A percentile compares a stretch with the other conserved stretches of the same genome.
Evolutionary conservation across 2,329 filamentous ascomycete species (phyloP).

Genomic region (Ciborinia camelliae): DNA sequence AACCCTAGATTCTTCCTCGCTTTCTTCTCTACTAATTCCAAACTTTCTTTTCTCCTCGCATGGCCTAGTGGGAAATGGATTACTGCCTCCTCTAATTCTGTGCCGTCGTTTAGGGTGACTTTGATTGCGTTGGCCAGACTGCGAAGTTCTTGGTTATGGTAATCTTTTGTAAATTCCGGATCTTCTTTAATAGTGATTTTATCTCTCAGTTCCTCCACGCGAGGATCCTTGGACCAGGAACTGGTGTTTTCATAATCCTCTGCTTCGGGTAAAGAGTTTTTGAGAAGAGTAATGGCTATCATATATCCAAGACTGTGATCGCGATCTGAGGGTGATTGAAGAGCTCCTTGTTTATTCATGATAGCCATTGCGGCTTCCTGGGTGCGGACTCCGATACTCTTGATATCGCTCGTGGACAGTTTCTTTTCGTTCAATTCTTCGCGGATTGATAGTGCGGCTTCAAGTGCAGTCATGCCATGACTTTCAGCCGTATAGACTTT

Average conservation of each 20-base stretch:
- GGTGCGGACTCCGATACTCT: conserved; percentile 35
- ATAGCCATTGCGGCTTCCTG: conserved; percentile 36
- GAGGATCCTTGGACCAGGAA: conserved; percentile 5
- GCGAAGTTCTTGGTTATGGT: conserved; percentile 33
- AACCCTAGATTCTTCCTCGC: conserved; percentile 28
- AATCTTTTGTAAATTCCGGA: conserved; percentile 35
- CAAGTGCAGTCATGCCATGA: conserved; percentile 38
- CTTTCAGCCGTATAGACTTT: conserved; percentile 35
- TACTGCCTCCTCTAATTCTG: conserved; percentile 33
- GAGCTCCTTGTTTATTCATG: conserved; percentile 35
- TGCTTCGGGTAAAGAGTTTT: conserved; percentile 27
- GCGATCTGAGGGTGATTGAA: conserved; percentile 38
- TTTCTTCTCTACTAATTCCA: conserved; percentile 27
- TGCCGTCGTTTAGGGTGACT: conserved; percentile 32
- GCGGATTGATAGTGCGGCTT: conserved; percentile 34
- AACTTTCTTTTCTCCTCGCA: conserved; percentile 25
- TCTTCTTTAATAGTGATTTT: conserved; percentile 35
- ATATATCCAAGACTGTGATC: conserved; percentile 41
- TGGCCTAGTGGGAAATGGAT: conserved; percentile 41
- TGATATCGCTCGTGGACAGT: conserved; percentile 28
- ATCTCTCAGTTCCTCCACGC: conserved; percentile 25
- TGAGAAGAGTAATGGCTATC: conserved; percentile 38
- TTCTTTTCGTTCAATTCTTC: conserved; percentile 22
- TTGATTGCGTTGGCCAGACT: conserved; percentile 35
- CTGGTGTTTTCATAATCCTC: conserved; percentile 18